Conservation (phyloP, 257 asterid species). For the Solanum gandarillasii region DNA sequence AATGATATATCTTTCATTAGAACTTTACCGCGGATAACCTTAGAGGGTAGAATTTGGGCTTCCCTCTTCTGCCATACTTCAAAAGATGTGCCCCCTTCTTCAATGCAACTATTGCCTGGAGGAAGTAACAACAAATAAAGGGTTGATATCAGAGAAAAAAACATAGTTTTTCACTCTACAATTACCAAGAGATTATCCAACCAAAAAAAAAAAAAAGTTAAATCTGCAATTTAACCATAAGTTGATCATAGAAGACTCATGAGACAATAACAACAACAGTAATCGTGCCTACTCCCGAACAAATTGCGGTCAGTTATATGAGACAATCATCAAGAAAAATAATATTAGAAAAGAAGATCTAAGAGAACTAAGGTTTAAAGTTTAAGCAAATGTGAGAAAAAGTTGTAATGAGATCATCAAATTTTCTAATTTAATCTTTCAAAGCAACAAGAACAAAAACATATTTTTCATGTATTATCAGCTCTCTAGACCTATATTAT, state of each 20-base stretch:
- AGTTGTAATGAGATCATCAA: background rate
- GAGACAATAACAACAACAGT: background rate
- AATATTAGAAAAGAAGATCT: background rate
- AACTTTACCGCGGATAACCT: slow-evolving; percentile 33
- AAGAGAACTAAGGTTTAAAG: background rate
- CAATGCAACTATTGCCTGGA: slow-evolving; percentile 41
- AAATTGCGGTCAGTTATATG: background rate
- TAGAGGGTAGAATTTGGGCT: slow-evolving; percentile 44
- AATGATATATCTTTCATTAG: background rate
- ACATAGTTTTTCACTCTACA: background rate
- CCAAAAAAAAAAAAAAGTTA: background rate
- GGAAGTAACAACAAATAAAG: background rate
- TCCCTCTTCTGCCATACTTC: slow-evolving; percentile 34
- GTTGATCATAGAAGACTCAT: background rate
- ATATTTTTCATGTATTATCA: background rate
- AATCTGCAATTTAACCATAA: background rate
- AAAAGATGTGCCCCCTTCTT: slow-evolving; percentile 47
- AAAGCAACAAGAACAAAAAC: background rate
- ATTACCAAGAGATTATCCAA: background rate
- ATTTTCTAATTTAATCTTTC: background rate
- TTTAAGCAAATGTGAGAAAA: background rate
- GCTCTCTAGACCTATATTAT: background rate
- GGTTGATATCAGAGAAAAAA: background rate
- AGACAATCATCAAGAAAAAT: background rate
- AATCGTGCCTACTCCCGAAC: background rate